Conservation (phyloP, 495 filamentous ascomycete genomes). For the Penicillium flavigenum region DNA sequence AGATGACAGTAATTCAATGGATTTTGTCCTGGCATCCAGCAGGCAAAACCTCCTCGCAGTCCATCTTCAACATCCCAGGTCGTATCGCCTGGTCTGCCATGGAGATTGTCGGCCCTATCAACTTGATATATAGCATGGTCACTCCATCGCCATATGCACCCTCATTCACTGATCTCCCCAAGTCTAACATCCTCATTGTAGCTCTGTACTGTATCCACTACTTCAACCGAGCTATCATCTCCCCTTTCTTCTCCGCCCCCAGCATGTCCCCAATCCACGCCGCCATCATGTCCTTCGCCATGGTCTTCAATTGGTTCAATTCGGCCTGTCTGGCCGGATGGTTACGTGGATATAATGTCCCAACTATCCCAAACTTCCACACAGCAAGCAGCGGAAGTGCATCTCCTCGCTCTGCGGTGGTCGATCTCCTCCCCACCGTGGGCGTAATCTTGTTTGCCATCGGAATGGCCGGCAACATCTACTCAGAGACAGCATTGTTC, state of each 20-base stretch:
- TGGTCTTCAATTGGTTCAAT: slow-evolving; percentile 77
- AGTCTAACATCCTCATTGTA: slow-evolving; percentile 35
- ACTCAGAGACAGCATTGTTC: slow-evolving; percentile 61
- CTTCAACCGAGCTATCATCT: slow-evolving; percentile 78
- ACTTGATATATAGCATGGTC: slow-evolving; percentile 73
- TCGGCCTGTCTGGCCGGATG: slow-evolving; percentile 73
- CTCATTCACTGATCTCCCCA: slow-evolving; percentile 24
- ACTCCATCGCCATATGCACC: slow-evolving; percentile 47
- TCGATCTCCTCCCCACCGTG: slow-evolving; percentile 25
- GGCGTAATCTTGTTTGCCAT: slow-evolving; percentile 62
- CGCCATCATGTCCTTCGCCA: slow-evolving; percentile 57
- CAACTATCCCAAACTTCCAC: slow-evolving; percentile 28
- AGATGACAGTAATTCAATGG: slow-evolving; percentile 66
- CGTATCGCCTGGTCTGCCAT: slow-evolving; percentile 82
- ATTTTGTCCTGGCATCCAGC: slow-evolving; percentile 61
- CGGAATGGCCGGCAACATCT: slow-evolving; percentile 79
- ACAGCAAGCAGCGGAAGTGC: slow-evolving; percentile 9
- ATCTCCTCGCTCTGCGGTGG: slow-evolving; percentile 5
- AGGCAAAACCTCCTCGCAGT: slow-evolving; percentile 80
- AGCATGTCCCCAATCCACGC: slow-evolving; percentile 86
- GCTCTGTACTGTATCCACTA: slow-evolving; percentile 68
- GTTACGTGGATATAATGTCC: slow-evolving; percentile 57
- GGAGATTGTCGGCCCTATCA: slow-evolving; percentile 76
- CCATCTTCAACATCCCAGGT: slow-evolving; percentile 81
- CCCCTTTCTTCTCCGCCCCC: slow-evolving; percentile 74